These are phyloP conservation scores for Botryococcus braunii DNA, from an alignment of 163 green algal species.

Conservation along the genomic window DNA sequence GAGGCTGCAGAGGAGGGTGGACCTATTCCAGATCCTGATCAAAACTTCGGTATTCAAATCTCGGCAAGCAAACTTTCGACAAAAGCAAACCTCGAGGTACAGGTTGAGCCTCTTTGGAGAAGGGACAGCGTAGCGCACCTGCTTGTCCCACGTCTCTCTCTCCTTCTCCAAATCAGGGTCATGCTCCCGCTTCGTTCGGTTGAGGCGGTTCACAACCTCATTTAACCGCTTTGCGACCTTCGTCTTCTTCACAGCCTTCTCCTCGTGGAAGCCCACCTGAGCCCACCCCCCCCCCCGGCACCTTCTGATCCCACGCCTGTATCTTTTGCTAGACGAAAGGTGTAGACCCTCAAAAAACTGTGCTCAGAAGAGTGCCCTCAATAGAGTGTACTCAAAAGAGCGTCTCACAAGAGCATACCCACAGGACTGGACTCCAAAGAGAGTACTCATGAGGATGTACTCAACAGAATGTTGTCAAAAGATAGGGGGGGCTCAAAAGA, in stretches of 20 bases:
- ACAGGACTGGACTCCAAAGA: too few relatives aligned
- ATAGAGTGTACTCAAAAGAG: too few relatives aligned
- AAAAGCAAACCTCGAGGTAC: constrained; percentile 1
- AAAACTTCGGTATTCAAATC: neutral
- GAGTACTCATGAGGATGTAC: too few relatives aligned
- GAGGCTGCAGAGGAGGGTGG: neutral
- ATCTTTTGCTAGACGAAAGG: too few relatives aligned
- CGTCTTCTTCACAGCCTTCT: constrained; percentile 60
- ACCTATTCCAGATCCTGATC: constrained; percentile 16
- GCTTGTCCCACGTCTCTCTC: constrained; percentile 34
- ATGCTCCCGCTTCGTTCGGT: constrained; percentile 78
- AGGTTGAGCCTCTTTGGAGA: neutral
- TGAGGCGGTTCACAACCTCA: constrained; percentile 91
- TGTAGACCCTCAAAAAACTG: too few relatives aligned
- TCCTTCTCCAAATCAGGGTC: constrained; percentile 47
- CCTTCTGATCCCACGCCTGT: too few relatives aligned
- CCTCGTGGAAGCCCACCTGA: constrained; percentile 84
- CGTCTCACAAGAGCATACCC: too few relatives aligned
- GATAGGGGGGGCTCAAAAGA: too few relatives aligned
- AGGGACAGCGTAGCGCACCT: neutral
- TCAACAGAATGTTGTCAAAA: too few relatives aligned
- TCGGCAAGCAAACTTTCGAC: neutral
- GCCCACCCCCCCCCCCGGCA: too few relatives aligned
- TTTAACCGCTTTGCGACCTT: constrained; percentile 67
- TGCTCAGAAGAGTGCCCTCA: too few relatives aligned